A percentile compares a stretch with the other conserved stretches of the same genome.
These are phyloP conservation scores for Podospora pseudopauciseta DNA, from an alignment of 495 filamentous ascomycete species.

Conservation along the genomic window DNA sequence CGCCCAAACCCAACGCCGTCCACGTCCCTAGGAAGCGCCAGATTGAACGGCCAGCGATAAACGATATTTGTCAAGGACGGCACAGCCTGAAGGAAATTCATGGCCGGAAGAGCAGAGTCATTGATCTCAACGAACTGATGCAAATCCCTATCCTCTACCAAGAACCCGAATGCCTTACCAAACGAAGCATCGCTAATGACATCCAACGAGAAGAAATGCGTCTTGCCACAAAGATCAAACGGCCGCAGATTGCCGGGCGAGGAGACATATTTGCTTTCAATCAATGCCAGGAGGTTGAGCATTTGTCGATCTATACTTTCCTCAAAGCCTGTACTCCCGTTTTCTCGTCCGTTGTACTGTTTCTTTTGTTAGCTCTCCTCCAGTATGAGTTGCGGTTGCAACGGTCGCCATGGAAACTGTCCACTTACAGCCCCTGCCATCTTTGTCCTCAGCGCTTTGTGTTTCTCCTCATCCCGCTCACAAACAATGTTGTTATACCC, in stretches of 20 bases:
- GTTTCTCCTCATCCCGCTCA: slow-evolving; percentile 25
- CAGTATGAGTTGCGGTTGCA: too few relatives aligned
- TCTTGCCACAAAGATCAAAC: slow-evolving; percentile 43
- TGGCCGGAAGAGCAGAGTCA: slow-evolving; percentile 29
- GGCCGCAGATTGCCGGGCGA: slow-evolving; percentile 43
- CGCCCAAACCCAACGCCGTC: slow-evolving; percentile 29
- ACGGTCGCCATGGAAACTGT: too few relatives aligned
- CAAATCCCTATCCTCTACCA: slow-evolving; percentile 45
- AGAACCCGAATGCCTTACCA: slow-evolving; percentile 50
- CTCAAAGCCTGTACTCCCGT: slow-evolving; percentile 39
- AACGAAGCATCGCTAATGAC: slow-evolving; percentile 49
- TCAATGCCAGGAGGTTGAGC: slow-evolving; percentile 36
- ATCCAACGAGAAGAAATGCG: slow-evolving; percentile 50
- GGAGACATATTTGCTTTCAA: slow-evolving; percentile 48
- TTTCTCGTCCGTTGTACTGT: slow-evolving; percentile 32
- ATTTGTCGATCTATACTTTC: slow-evolving; percentile 46
- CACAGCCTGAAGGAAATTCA: slow-evolving; percentile 26
- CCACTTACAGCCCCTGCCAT: slow-evolving; percentile 26
- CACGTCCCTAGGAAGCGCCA: slow-evolving; percentile 22
- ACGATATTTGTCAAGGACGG: slow-evolving; percentile 34
- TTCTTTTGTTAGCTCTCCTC: not conserved
- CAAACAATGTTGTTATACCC: slow-evolving; percentile 40
- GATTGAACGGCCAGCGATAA: slow-evolving; percentile 27
- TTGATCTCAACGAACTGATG: slow-evolving; percentile 46
- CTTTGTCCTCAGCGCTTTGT: slow-evolving; percentile 35